These are phyloP conservation scores for Xylaria intraflava DNA, from an alignment of 495 filamentous ascomycete genomes.

Conservation along the genomic window DNA sequence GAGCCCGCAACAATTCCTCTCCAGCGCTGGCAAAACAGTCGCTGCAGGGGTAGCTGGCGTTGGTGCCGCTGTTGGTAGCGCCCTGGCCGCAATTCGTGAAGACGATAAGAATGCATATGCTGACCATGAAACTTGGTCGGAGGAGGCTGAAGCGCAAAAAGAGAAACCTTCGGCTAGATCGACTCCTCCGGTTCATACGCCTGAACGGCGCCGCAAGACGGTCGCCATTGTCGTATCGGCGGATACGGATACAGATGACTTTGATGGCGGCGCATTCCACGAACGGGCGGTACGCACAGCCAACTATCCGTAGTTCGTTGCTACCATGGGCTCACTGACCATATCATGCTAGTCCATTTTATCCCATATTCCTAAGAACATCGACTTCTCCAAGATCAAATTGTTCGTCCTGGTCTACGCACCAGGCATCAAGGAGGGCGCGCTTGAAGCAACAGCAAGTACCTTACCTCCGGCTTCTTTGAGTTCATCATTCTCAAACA, in stretches of 20 bases:
- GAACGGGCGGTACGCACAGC: slow-evolving; percentile 69
- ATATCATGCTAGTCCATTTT: slow-evolving; percentile 63
- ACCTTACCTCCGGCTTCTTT: slow-evolving; percentile 55
- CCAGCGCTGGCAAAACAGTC: slow-evolving; percentile 68
- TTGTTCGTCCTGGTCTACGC: slow-evolving; percentile 86
- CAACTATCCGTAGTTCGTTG: neutral
- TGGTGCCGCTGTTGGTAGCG: slow-evolving; percentile 69
- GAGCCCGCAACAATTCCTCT: slow-evolving; percentile 81
- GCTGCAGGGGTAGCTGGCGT: slow-evolving; percentile 75
- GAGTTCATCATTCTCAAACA: slow-evolving; percentile 83
- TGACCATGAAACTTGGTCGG: slow-evolving; percentile 78
- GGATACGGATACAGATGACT: slow-evolving; percentile 52
- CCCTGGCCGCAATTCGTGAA: slow-evolving; percentile 78
- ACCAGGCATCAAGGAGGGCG: slow-evolving; percentile 63
- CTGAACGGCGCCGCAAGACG: slow-evolving; percentile 55
- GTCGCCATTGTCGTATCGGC: slow-evolving; percentile 83
- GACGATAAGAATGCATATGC: slow-evolving; percentile 73
- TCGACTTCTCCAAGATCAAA: slow-evolving; percentile 58
- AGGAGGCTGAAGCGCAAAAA: slow-evolving; percentile 57
- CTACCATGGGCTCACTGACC: slow-evolving; percentile 14
- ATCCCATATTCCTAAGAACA: slow-evolving; percentile 72
- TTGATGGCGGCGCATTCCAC: slow-evolving; percentile 54
- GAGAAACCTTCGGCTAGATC: slow-evolving; percentile 26
- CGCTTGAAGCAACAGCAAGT: slow-evolving; percentile 39
- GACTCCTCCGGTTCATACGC: slow-evolving; percentile 17